Evolutionary conservation across 148 eudicot species (phyloP).

Genomic region (Suaeda aralocaspica): DNA sequence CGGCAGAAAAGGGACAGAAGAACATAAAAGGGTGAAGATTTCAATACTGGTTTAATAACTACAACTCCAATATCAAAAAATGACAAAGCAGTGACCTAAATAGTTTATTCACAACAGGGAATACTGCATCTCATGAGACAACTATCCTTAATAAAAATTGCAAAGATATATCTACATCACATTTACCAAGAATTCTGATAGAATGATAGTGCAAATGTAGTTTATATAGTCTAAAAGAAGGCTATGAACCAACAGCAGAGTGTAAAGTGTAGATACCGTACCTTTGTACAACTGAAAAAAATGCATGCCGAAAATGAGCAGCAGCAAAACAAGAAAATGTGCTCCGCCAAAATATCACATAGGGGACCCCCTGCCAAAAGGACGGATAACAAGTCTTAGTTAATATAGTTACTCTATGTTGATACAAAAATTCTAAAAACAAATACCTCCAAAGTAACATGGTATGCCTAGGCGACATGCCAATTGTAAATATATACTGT

Average conservation of each 20-base stretch:
- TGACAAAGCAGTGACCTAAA: background rate
- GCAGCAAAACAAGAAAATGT: slow-evolving; percentile 62
- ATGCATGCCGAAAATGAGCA: slow-evolving; percentile 80
- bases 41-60: background rate
- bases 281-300: slow-evolving; percentile 88
- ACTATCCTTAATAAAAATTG: background rate
- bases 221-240: background rate
- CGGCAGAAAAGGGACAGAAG: background rate
- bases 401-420: no score
- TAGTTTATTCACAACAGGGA: background rate
- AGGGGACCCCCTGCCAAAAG: slow-evolving; percentile 72
- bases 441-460: no score
- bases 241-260: background rate
- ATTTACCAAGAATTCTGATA: background rate
- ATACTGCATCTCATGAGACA: background rate
- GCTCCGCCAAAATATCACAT: slow-evolving; percentile 80
- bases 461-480: no score
- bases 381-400: slow-evolving; percentile 4
- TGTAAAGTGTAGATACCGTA: slow-evolving; percentile 21
- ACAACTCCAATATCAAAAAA: no score
- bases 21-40: background rate
- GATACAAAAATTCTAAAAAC: no score
- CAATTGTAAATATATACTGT: no score
- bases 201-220: no score
- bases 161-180: background rate